Evolutionary conservation across 1,139 yeast species (phyloP).

Genomic region (Zygoascus sp.): DNA sequence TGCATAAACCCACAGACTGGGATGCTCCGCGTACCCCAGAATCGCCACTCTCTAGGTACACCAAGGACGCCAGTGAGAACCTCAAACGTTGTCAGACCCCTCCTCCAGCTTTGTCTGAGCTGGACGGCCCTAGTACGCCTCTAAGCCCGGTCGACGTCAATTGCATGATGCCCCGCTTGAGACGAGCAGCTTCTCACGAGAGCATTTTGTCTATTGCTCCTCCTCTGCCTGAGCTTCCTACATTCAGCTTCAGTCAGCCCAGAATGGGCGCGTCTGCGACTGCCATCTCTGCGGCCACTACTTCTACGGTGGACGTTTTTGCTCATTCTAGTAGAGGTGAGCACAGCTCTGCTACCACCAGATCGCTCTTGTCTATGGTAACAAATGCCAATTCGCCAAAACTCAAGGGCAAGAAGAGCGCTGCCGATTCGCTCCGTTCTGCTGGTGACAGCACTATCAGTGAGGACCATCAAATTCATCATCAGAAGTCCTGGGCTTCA

Average conservation of each 20-base stretch:
- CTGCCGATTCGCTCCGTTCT: conserved; percentile 5
- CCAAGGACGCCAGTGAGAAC: background rate
- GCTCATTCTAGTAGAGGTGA: background rate
- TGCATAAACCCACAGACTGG: conserved; percentile 3
- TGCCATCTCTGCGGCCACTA: background rate
- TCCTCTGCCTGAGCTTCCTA: background rate
- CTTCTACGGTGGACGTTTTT: background rate
- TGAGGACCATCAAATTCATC: background rate
- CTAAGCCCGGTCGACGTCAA: conserved; percentile 5
- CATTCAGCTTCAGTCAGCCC: background rate
- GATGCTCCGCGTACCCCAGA: background rate
- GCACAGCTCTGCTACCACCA: background rate
- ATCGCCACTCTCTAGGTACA: background rate
- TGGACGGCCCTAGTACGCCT: background rate
- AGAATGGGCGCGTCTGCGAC: background rate
- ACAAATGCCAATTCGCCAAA: background rate
- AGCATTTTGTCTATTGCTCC: conserved; percentile 18
- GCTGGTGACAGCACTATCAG: background rate
- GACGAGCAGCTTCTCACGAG: conserved; percentile 21
- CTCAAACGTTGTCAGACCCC: background rate
- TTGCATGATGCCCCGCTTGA: conserved; percentile 12
- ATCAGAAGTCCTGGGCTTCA: conserved; percentile 8
- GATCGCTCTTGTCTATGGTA: background rate
- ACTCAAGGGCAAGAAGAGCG: conserved; percentile 2
- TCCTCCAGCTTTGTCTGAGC: background rate